These are phyloP conservation scores for Aspergillus sp. DNA, from an alignment of 2,329 filamentous ascomycete species.

Conservation along the genomic window DNA sequence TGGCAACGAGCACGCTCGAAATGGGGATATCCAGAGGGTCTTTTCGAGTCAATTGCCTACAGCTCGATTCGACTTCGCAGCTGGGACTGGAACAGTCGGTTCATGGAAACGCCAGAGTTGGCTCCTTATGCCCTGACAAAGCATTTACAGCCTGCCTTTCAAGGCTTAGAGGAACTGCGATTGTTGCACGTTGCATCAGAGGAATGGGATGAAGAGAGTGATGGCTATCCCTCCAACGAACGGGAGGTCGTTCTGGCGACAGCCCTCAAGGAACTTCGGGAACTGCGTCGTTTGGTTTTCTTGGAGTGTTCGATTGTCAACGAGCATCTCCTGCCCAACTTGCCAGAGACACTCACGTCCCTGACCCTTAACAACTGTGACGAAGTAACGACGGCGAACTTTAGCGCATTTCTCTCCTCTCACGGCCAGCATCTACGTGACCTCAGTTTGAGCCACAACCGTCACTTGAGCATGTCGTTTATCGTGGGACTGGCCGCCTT, in stretches of 20 bases:
- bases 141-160: constrained; percentile 54
- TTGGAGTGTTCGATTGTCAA: constrained; percentile 69
- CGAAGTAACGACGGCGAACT: constrained; percentile 60
- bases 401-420: constrained; percentile 58
- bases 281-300: constrained; percentile 62
- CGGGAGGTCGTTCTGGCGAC: constrained; percentile 33
- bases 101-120: constrained; percentile 30
- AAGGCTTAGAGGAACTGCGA: constrained; percentile 26
- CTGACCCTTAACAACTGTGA: constrained; percentile 75
- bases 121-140: constrained; percentile 44
- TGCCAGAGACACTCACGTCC: constrained; percentile 60
- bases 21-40: constrained; percentile 61
- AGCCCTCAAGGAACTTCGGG: constrained; percentile 52
- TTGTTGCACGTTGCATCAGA: constrained; percentile 30
- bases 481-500: constrained; percentile 57
- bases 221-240: constrained; percentile 34
- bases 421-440: constrained; percentile 62
- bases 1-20: constrained; percentile 33
- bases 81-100: constrained; percentile 52
- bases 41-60: constrained; percentile 59
- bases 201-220: constrained; percentile 21
- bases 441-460: constrained; percentile 70
- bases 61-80: constrained; percentile 40
- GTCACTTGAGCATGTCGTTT: constrained; percentile 69
- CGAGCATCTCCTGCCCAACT: constrained; percentile 56